phyloP scores from a whole-genome alignment of 1,284 basidiomycete genomes.

The Fomitopsis betulina region DNA sequence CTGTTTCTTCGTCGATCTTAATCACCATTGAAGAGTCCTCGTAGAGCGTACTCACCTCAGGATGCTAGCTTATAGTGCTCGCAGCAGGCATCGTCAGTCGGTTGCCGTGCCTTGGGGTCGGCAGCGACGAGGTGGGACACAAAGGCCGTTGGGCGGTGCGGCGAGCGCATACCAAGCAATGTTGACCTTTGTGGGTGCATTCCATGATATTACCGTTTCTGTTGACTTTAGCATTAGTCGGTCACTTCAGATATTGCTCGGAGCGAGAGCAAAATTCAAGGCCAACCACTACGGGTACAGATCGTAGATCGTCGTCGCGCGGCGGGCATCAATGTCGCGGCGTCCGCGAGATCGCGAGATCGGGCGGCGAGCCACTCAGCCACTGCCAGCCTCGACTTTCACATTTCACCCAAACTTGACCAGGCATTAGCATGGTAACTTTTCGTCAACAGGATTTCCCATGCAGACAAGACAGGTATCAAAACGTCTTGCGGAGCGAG shows the following conservation, averaged over 20 bases:
- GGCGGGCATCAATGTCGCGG: not conserved
- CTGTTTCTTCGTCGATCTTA: too few relatives aligned
- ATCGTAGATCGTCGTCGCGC: not conserved
- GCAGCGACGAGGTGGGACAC: too few relatives aligned
- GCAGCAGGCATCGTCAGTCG: too few relatives aligned
- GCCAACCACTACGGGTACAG: not conserved
- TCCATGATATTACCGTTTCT: not conserved
- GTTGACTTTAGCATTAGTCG: not conserved
- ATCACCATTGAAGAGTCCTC: too few relatives aligned
- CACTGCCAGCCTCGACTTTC: too few relatives aligned
- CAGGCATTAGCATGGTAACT: not conserved
- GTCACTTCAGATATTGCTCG: not conserved
- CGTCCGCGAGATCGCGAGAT: not conserved
- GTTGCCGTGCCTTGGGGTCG: too few relatives aligned
- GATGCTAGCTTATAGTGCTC: too few relatives aligned
- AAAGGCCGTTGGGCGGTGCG: not conserved
- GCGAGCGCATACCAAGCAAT: not conserved
- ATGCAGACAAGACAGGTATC: too few relatives aligned
- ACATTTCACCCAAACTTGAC: too few relatives aligned
- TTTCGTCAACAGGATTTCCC: too few relatives aligned
- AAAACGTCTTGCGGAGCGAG: too few relatives aligned
- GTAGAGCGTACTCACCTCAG: too few relatives aligned
- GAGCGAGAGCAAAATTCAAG: not conserved
- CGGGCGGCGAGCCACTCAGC: not conserved
- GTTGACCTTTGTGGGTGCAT: not conserved